Percentiles rank a stretch among this genome's conserved stretches.
Evolutionary conservation across 352 stramenopile genomes (phyloP).

Genomic region (Aphanomyces euteiches): DNA sequence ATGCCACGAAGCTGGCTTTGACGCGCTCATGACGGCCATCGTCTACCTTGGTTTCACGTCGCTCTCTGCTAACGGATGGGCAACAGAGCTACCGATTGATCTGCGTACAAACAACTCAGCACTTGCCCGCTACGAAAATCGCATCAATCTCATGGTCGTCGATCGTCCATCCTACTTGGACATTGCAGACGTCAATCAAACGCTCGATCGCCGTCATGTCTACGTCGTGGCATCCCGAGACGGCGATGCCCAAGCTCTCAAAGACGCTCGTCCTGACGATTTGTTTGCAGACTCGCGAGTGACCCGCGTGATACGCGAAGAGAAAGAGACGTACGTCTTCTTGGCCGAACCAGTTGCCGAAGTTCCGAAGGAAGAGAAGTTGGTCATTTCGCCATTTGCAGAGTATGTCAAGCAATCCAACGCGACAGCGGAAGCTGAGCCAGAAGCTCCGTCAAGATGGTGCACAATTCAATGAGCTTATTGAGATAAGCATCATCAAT

Average conservation of each 20-base stretch:
- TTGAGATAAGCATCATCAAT: background rate
- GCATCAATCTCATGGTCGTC: constrained; percentile 78
- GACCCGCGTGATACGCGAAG: constrained; percentile 57
- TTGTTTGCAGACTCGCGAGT: constrained; percentile 63
- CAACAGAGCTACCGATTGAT: constrained; percentile 35
- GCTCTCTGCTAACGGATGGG: constrained; percentile 50
- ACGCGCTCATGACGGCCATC: constrained; percentile 80
- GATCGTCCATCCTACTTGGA: constrained; percentile 55
- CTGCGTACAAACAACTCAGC: constrained; percentile 44
- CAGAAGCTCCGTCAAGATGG: constrained; percentile 6
- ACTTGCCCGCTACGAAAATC: constrained; percentile 59
- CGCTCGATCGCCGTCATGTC: constrained; percentile 59
- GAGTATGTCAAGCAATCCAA: constrained; percentile 15
- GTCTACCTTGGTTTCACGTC: constrained; percentile 69
- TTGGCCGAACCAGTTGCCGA: constrained; percentile 28
- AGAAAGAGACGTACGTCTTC: constrained; percentile 57
- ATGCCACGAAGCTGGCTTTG: constrained; percentile 81
- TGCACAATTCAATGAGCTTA: constrained; percentile 18
- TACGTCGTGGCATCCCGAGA: constrained; percentile 48
- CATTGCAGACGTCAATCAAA: constrained; percentile 48
- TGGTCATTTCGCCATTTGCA: constrained; percentile 13
- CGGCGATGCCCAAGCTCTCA: constrained; percentile 56
- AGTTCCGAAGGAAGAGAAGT: background rate
- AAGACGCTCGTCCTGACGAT: constrained; percentile 58
- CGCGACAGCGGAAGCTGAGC: background rate